These are phyloP conservation scores for Mucor mucedo DNA, from an alignment of 371 early-diverging fungal genomes.

Conservation along the genomic window DNA sequence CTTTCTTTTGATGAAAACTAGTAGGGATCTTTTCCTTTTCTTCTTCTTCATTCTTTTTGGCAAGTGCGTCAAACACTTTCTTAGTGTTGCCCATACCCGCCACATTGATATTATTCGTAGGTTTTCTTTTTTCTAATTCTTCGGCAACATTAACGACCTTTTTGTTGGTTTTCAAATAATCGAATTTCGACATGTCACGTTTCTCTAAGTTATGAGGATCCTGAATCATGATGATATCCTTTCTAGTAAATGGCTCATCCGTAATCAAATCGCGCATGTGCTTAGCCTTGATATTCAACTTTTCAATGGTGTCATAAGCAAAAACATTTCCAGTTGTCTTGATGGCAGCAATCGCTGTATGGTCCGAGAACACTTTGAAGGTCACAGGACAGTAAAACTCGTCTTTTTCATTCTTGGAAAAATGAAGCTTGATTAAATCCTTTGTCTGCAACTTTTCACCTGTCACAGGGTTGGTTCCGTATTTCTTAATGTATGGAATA, in stretches of 20 bases:
- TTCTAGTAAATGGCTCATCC: constrained; percentile 84
- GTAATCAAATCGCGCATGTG: constrained; percentile 88
- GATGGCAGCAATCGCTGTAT: constrained; percentile 91
- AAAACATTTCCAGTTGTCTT: constrained; percentile 89
- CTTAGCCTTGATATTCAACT: constrained; percentile 84
- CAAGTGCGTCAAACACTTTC: constrained; percentile 61
- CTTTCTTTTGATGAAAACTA: constrained; percentile 54
- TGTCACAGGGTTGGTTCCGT: constrained; percentile 87
- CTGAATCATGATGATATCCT: constrained; percentile 89
- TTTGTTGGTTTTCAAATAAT: constrained; percentile 73
- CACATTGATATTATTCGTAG: constrained; percentile 71
- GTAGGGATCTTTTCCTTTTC: constrained; percentile 29
- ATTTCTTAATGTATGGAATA: constrained; percentile 84
- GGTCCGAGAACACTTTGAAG: constrained; percentile 83
- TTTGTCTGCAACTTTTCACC: constrained; percentile 79
- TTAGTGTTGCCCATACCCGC: constrained; percentile 62
- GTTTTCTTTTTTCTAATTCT: constrained; percentile 54
- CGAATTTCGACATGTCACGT: constrained; percentile 74
- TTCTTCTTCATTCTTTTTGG: constrained; percentile 43
- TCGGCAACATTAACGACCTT: constrained; percentile 57
- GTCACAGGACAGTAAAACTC: constrained; percentile 91
- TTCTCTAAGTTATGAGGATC: constrained; percentile 85
- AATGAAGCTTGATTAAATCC: constrained; percentile 78
- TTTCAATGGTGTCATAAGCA: constrained; percentile 85
- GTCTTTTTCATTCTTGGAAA: constrained; percentile 81